Percentiles rank a stretch among this genome's conserved stretches.
These are phyloP conservation scores for Strigomonas oncopelti DNA, from an alignment of 208 protist species.

Conservation along the genomic window DNA sequence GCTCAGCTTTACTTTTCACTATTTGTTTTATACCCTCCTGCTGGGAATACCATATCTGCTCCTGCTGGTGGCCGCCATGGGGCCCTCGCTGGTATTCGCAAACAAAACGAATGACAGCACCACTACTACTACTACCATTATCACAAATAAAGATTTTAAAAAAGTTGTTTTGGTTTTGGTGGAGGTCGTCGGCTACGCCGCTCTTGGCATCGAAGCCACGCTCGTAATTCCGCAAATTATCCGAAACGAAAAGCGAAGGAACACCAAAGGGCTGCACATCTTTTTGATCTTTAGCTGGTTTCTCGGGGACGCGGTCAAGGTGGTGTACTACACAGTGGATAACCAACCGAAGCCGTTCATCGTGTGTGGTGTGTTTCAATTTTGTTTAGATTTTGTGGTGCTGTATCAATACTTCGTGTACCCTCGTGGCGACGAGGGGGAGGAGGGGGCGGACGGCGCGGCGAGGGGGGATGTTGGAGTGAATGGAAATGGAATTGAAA, in stretches of 20 bases:
- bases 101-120: no score
- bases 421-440: background rate
- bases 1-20: background rate
- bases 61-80: background rate
- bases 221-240: constrained; percentile 77
- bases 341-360: constrained; percentile 67
- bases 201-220: constrained; percentile 60
- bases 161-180: background rate
- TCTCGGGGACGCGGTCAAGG: constrained; percentile 61
- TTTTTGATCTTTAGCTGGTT: constrained; percentile 71
- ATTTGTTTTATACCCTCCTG: background rate
- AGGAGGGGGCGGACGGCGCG: no score
- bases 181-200: constrained; percentile 54
- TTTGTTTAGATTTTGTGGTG: constrained; percentile 57
- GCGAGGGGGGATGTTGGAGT: no score
- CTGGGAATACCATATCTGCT: background rate
- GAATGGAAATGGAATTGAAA: no score
- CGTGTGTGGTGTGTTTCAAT: constrained; percentile 60
- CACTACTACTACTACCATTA: no score
- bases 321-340: constrained; percentile 62
- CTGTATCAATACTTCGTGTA: constrained; percentile 60
- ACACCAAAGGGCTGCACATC: constrained; percentile 56
- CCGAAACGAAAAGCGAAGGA: constrained; percentile 56
- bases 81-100: background rate
- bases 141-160: no score